Evolutionary conservation across 176 grass and related monocot genomes (phyloP).

Genomic region (Phyllostachys edulis): DNA sequence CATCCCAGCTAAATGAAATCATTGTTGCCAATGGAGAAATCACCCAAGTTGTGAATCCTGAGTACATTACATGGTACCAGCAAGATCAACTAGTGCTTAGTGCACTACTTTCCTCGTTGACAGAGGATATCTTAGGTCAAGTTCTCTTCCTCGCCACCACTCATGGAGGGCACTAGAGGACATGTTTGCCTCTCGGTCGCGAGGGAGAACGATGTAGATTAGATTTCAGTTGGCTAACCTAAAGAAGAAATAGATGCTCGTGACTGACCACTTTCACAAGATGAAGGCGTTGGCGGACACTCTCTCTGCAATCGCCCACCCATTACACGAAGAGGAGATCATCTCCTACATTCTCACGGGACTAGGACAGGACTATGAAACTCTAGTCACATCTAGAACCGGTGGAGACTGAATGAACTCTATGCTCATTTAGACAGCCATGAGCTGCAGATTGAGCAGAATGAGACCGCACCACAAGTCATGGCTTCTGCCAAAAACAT

Average conservation of each 20-base stretch:
- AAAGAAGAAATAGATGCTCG: not conserved
- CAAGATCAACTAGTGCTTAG: not conserved
- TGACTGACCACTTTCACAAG: not conserved
- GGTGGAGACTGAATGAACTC: not conserved
- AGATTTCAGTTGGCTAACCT: not conserved
- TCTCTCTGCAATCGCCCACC: not conserved
- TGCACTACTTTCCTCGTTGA: not conserved
- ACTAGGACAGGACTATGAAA: too few species aligned
- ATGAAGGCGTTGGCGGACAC: not conserved
- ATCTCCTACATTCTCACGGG: not conserved
- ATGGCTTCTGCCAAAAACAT: too few species aligned
- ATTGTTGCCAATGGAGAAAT: too few species aligned
- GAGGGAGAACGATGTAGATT: not conserved
- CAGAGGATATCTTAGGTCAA: not conserved
- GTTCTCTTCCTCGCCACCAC: not conserved
- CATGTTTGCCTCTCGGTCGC: too few species aligned
- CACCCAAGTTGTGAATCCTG: not conserved
- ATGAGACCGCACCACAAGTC: too few species aligned
- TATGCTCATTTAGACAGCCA: not conserved
- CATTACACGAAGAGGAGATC: not conserved
- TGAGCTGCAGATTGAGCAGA: too few species aligned
- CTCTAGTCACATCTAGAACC: not conserved
- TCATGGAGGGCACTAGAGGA: not conserved
- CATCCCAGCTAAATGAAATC: too few species aligned
- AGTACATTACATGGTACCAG: not conserved